phyloP scores from a whole-genome alignment of 1,284 basidiomycete genomes.

The Trichosporon ovoides region DNA sequence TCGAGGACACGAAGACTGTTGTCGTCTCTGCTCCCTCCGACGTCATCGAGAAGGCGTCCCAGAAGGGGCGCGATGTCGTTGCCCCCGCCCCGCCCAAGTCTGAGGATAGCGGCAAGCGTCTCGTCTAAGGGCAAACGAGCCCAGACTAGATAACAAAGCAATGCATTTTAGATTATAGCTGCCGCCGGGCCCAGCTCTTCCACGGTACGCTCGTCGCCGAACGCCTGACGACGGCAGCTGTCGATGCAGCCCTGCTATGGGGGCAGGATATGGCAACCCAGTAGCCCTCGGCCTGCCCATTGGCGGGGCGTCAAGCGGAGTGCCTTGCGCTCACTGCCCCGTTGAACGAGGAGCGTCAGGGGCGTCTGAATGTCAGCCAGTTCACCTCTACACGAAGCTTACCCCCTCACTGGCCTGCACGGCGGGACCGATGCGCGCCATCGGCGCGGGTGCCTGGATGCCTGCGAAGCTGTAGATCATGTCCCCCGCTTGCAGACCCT shows the following conservation, averaged over 20 bases:
- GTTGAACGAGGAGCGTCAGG: constrained; percentile 52
- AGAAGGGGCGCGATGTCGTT: constrained; percentile 13
- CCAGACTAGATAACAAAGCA: neutral
- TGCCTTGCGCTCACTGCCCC: constrained; percentile 45
- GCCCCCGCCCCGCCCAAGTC: constrained; percentile 6
- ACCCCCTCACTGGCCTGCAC: constrained; percentile 71
- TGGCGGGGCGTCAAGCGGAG: constrained; percentile 58
- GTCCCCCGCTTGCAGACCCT: constrained; percentile 69
- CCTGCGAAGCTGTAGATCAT: constrained; percentile 67
- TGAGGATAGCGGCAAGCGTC: constrained; percentile 22
- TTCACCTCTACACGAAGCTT: constrained; percentile 29
- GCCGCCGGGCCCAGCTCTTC: too few species aligned
- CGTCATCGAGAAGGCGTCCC: constrained; percentile 3
- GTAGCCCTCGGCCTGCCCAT: constrained; percentile 71
- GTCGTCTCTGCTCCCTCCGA: neutral
- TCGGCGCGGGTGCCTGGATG: constrained; percentile 51
- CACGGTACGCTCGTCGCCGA: too few species aligned
- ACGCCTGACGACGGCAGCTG: neutral
- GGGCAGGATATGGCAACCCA: constrained; percentile 77
- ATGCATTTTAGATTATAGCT: neutral
- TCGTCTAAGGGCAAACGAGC: constrained; percentile 20
- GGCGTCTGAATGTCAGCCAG: constrained; percentile 47
- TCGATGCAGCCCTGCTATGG: constrained; percentile 10
- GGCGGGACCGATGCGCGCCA: constrained; percentile 66
- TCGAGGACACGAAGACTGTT: neutral